Base-by-base conservation (phyloP, 495 filamentous ascomycete genomes). In the Penicillium paxilli region DNA sequence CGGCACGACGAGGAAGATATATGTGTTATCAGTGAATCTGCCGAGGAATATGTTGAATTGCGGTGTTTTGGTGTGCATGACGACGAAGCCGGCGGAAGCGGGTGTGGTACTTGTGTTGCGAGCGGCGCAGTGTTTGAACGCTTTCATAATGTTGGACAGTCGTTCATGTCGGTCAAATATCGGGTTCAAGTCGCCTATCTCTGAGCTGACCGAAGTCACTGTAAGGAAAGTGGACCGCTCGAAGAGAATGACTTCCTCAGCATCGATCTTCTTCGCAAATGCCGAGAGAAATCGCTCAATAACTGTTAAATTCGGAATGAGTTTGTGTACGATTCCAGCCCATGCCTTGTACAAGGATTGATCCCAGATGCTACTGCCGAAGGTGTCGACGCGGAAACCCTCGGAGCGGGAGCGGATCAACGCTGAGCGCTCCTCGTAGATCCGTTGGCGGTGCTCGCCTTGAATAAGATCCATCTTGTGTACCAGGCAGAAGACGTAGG, bases 381-480 rank as follows among this genome's bases (percentile, higher is more conserved):
- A 98, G 56, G 89, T 83, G 52, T 86, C 79, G 57, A 88, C 71
- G 37, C 66, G 68, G 69, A 91, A 94, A 16, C 86, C 79, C 37
- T 85, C 82, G n/a, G 86, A 89, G 59, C 88, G 87, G 55, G 82
- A 79, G 47, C 85, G 80, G 57, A 98, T 88, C 23, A 91, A 74
- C 17, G 78, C 72, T 5, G 86, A 83, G 42, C 90, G 84, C 56
- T 93, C 87, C 50, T 90, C 83, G 71, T 94, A 96, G 54, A 96
- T 83, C 33, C 83, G 82, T 57, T 89, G 83, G 28, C 93, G 84
- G 60, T 86, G 81, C 52, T 87, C 78, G 28, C 83, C 81, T 61
- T 90, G 89, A 51, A 98, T 91, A n/a, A 98, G 83, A 69, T 98
- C 94, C 87, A 98, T 96, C 70, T 98, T 98, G 81, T 98, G 94